Evolutionary conservation across 1,284 basidiomycete species (phyloP).

Genomic region (Papiliotrema laurentii): DNA sequence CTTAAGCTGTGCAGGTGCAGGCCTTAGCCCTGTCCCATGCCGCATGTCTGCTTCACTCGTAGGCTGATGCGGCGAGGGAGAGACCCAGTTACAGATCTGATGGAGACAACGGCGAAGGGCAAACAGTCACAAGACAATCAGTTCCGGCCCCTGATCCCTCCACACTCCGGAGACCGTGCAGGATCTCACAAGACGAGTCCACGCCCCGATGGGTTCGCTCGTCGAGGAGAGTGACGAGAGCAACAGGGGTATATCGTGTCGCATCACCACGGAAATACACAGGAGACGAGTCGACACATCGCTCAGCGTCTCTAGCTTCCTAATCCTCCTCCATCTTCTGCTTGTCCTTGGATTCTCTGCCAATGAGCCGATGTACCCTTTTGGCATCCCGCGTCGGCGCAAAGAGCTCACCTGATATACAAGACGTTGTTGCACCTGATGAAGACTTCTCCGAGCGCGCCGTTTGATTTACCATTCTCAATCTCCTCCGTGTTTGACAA

Average conservation of each 20-base stretch:
- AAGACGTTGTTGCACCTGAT: constrained; percentile 96
- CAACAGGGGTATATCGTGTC: background rate
- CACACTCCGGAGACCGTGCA: too few species aligned
- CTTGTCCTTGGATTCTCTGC: constrained; percentile 38
- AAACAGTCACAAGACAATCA: too few species aligned
- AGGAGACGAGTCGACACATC: background rate
- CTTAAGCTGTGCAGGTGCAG: too few species aligned
- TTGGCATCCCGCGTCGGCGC: background rate
- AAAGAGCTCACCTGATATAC: constrained; percentile 59
- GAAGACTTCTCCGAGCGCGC: constrained; percentile 95
- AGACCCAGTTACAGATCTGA: too few species aligned
- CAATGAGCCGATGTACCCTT: background rate
- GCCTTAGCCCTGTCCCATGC: too few species aligned
- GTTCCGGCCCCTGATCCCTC: too few species aligned
- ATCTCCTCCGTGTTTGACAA: constrained; percentile 98
- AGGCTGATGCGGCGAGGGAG: too few species aligned
- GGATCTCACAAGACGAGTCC: too few species aligned
- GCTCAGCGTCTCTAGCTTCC: background rate
- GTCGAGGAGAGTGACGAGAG: too few species aligned
- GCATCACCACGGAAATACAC: background rate
- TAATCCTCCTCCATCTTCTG: constrained; percentile 25
- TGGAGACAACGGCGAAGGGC: too few species aligned
- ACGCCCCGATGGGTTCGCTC: too few species aligned
- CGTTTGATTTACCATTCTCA: constrained; percentile 92
- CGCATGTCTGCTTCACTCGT: too few species aligned